Base-by-base conservation (phyloP, 169 alveolate genomes). In the Cryptosporidium andersoni region DNA sequence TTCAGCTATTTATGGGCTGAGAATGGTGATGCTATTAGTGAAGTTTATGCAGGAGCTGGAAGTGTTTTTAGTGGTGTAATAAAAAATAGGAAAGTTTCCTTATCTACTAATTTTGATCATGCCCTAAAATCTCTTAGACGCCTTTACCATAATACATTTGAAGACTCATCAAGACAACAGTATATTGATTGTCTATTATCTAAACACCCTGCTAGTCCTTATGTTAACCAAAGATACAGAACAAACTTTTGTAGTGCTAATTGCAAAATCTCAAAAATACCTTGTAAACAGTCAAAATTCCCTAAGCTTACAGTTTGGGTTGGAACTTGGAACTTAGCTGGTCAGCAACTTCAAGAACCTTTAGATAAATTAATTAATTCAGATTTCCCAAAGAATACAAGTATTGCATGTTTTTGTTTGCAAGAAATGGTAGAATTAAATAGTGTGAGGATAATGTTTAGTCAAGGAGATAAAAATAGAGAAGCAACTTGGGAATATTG, bases 41-140 rank as follows among this genome's bases (percentile, higher is more conserved):
- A 91, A 49, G 92, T 94, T 64, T 95, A 95, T 89, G 91, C 99
- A 2, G 98, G 98, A n/a, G 96, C 99, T 9, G 95, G 96, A 9
- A 93, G 98, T 52, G 95, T 95, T 25, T 94, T 93, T 51, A 93
- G 98, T 12, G 93, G 95, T 48, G 97, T 95, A 12, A 95, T 97
- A 5, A 93, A 93, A 90, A 92, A 94, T 11, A 96, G 96, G 47
- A 92, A 94, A 63, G 90, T 94, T 62, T 92, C 96, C 42, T 81
- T 96, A 56, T 89, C 91, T 64, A 96, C 97, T 0, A 90, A 92
- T 63, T 89, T 96, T 45, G 95, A 91, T 36, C 94, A 93, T 74
- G 95, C 95, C 45, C 90, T 91, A 12, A 92, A 91, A 55, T 93
- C 96, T 6, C 91, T 94, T 14, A 91, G 92, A 42, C 74, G 98